These are phyloP conservation scores for Fusarium sublunatum DNA, from an alignment of 2,329 filamentous ascomycete species.

Conservation along the genomic window DNA sequence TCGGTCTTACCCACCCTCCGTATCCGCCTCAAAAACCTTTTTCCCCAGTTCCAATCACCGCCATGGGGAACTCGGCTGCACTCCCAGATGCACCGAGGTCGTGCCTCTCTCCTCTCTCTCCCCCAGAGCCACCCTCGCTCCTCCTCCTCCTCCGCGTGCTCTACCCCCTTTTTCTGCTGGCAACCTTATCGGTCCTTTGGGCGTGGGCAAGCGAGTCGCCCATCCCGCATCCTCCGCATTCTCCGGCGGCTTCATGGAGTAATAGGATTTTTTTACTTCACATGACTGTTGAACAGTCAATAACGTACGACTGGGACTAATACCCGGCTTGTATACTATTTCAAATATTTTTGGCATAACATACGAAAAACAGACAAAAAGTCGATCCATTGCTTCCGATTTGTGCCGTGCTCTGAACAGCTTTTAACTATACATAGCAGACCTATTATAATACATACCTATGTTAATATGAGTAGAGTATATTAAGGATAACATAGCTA, in stretches of 20 bases:
- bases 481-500: too few relatives aligned
- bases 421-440: too few relatives aligned
- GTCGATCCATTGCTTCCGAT: too few relatives aligned
- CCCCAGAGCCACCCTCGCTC: conserved; percentile 23
- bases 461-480: too few relatives aligned
- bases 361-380: too few relatives aligned
- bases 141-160: conserved; percentile 18
- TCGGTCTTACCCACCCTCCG: conserved; percentile 24
- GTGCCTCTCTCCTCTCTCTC: conserved; percentile 1
- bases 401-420: too few relatives aligned
- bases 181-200: conserved; percentile 31
- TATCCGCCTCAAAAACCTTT: conserved; percentile 2
- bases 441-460: too few relatives aligned
- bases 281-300: conserved; percentile 2
- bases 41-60: conserved; percentile 24
- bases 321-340: too few relatives aligned
- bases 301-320: conserved; percentile 16
- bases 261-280: conserved; percentile 13
- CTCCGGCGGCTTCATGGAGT: background rate
- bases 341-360: background rate
- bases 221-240: conserved; percentile 36
- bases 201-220: conserved; percentile 27
- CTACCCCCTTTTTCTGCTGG: conserved; percentile 12
- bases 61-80: conserved; percentile 19
- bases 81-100: conserved; percentile 17